A percentile compares a stretch with the other conserved stretches of the same genome.
These are phyloP conservation scores for Effrenium voratum DNA, from an alignment of 73 alveolate genomes.

Conservation along the genomic window DNA sequence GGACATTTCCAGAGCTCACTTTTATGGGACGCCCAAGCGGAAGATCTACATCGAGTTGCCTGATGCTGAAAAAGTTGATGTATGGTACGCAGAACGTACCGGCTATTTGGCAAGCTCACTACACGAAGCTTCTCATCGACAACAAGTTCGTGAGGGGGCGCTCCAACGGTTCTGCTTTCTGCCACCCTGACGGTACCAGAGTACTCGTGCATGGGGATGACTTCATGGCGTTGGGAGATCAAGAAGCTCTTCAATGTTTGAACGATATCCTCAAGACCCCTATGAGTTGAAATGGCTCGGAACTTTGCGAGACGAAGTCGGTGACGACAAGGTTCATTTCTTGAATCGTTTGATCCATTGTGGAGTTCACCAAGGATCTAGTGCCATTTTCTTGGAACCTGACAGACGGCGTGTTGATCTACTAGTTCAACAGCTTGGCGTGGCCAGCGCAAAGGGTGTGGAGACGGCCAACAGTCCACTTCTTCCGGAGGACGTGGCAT, in stretches of 20 bases:
- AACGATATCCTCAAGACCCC: neutral
- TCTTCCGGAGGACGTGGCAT: too few relatives aligned
- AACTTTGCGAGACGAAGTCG: neutral
- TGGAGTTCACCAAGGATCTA: too few relatives aligned
- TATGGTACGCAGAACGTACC: conserved; percentile 15
- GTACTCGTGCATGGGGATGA: conserved; percentile 10
- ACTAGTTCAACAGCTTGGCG: too few relatives aligned
- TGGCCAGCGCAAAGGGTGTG: too few relatives aligned
- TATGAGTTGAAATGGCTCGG: neutral
- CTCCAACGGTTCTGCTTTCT: too few relatives aligned
- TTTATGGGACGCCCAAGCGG: too few relatives aligned
- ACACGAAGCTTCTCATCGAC: neutral
- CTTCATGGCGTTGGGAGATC: neutral
- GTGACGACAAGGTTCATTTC: neutral
- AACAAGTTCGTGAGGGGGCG: too few relatives aligned
- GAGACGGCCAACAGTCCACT: too few relatives aligned
- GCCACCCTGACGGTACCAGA: neutral
- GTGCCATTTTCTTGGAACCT: too few relatives aligned
- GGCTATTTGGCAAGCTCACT: neutral
- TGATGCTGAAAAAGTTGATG: neutral
- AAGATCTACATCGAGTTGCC: too few relatives aligned
- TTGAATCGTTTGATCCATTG: neutral
- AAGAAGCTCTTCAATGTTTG: neutral
- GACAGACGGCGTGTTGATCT: too few relatives aligned
- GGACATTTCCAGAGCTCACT: neutral